Base-by-base conservation (phyloP, 2,329 filamentous ascomycete genomes). In the Aspergillus ustus region DNA sequence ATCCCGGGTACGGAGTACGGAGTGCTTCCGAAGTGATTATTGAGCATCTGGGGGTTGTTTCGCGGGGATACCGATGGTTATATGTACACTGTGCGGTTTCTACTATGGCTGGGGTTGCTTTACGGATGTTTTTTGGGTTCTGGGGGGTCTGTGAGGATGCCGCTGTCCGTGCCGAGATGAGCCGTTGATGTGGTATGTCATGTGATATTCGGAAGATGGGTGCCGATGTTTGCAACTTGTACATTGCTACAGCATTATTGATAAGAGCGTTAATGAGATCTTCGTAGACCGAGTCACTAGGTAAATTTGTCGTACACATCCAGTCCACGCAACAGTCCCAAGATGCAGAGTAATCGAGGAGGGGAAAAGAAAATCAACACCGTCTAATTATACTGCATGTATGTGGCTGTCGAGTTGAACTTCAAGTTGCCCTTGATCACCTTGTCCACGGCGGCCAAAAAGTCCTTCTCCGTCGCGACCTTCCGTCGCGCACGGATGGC, bases 371-470 rank as follows among this genome's bases (percentile, higher is more conserved):
- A 15, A 40, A 17, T 13, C 34, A 13, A 40, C 46, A 57, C 60
- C 63, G 53, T 70, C 76, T 96, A 98, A 81, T 99, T 99, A 86
- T 99, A 99, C 82, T 98, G 95, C 87, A 95, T 95, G 83, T 99
- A 99, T 66, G 91, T 93, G 53, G 95, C 94, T 62, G 95, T 99
- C 61, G 91, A 96, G 87, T 97, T 98, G 85, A 99, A 99, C 87
- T 99, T 99, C 77, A 97, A 84, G 80, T 98, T 97, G 71, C 91
- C 93, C 87, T 97, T 97, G 83, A 98, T 98, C 66, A 99, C 95
- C 88, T 99, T 99, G 84, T 99, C 95, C 64, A 99, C 95, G 2
- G 95, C 94, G 61, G 92, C 93, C 70, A 99, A 82, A 81, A 99
- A 99, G 81, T 99, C 95, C 86, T 99, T 98, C 85, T 99, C 95